phyloP scores from a whole-genome alignment of 805 yeast species.

The Starmerella etchellsii region DNA sequence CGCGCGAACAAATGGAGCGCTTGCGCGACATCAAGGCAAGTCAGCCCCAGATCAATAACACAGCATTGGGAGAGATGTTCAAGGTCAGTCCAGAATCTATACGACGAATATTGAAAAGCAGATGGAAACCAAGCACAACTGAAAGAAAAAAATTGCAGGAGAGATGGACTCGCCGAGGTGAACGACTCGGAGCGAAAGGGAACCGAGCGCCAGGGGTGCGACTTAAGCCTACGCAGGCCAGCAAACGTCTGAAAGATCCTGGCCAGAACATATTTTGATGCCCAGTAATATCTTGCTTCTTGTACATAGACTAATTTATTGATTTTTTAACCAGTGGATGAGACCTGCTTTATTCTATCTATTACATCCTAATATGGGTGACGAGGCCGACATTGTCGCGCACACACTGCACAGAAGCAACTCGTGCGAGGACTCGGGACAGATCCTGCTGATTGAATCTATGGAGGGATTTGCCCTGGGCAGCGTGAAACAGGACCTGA shows the following conservation, averaged over 20 bases:
- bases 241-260: constrained; percentile 3
- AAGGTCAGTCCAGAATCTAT: constrained; percentile 70
- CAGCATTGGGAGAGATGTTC: constrained; percentile 50
- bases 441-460: constrained; percentile 24
- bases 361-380: constrained; percentile 21
- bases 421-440: constrained; percentile 20
- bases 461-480: constrained; percentile 17
- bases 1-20: constrained; percentile 56
- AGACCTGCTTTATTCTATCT: too few species aligned
- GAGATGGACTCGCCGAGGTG: constrained; percentile 45
- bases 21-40: constrained; percentile 41
- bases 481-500: constrained; percentile 25
- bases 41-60: constrained; percentile 48
- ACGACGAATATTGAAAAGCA: constrained; percentile 62
- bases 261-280: constrained; percentile 11
- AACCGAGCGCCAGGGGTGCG: neutral
- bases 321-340: neutral
- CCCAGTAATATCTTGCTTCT: too few species aligned
- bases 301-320: neutral
- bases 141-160: constrained; percentile 35
- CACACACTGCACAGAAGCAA: constrained; percentile 9
- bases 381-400: constrained; percentile 8
- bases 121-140: constrained; percentile 56
- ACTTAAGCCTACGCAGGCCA: neutral
- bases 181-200: constrained; percentile 17